Evolutionary conservation across 768 basidiomycete genomes (phyloP).

Genomic region (Serpula lacrymans): DNA sequence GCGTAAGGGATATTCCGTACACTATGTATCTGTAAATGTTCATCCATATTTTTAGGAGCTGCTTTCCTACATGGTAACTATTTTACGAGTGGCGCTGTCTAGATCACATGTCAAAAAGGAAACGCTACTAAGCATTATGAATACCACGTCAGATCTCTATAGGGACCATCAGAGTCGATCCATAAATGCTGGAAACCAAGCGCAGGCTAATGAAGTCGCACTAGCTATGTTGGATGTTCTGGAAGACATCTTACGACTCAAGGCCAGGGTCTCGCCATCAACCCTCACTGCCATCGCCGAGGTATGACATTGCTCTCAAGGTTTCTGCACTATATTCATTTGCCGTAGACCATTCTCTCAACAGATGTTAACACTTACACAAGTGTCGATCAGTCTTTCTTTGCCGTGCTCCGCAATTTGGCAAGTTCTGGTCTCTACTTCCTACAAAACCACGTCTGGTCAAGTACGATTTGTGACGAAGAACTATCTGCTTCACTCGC

Average conservation of each 20-base stretch:
- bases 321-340: background rate
- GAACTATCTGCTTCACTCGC: constrained; percentile 52
- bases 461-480: constrained; percentile 42
- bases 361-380: constrained; percentile 25
- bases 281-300: constrained; percentile 53
- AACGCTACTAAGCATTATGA: constrained; percentile 7
- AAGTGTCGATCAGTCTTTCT: constrained; percentile 28
- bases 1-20: constrained; percentile 35
- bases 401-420: constrained; percentile 35
- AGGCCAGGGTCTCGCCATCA: constrained; percentile 44
- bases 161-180: constrained; percentile 10
- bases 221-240: constrained; percentile 48
- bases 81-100: constrained; percentile 51
- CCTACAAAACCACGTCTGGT: constrained; percentile 47
- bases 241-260: constrained; percentile 50
- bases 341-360: constrained; percentile 25
- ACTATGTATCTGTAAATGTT: constrained; percentile 4
- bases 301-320: constrained; percentile 31
- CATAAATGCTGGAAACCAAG: constrained; percentile 16
- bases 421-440: constrained; percentile 52
- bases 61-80: constrained; percentile 52
- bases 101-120: constrained; percentile 34
- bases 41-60: constrained; percentile 45
- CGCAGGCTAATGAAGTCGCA: constrained; percentile 31
- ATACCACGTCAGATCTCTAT: constrained; percentile 35